phyloP scores from a whole-genome alignment of 768 basidiomycete species.

The Glaciozyma martinii region DNA sequence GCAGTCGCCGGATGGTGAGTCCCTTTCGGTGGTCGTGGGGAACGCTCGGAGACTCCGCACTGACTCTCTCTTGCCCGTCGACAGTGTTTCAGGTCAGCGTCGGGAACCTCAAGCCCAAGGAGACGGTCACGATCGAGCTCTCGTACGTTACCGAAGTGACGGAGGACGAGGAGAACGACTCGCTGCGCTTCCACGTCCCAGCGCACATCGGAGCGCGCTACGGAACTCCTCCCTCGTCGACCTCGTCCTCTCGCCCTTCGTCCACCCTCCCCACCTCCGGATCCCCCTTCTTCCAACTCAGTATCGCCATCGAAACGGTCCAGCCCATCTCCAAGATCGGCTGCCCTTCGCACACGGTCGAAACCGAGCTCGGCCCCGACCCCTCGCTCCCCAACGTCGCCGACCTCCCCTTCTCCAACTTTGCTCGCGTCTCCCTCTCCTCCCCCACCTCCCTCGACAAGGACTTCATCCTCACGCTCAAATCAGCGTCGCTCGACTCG shows the following conservation, averaged over 20 bases:
- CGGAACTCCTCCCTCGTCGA: conserved; percentile 44
- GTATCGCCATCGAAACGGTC: conserved; percentile 17
- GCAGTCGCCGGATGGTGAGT: conserved; percentile 8
- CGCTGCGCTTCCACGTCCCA: conserved; percentile 52
- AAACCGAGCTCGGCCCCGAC: conserved; percentile 5
- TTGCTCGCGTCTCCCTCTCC: conserved; percentile 33
- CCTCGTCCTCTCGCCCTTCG: conserved; percentile 38
- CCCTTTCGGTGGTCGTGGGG: no score
- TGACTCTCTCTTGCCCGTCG: not conserved
- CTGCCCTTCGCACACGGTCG: conserved; percentile 31
- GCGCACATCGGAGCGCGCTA: conserved; percentile 50
- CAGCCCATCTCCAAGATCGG: conserved; percentile 24
- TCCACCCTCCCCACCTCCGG: conserved; percentile 11
- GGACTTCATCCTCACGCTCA: conserved; percentile 51
- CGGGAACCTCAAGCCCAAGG: conserved; percentile 12
- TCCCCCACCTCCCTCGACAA: conserved; percentile 45
- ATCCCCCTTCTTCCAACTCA: conserved; percentile 35
- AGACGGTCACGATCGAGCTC: conserved; percentile 14
- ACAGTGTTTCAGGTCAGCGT: conserved; percentile 13
- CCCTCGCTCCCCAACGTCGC: conserved; percentile 28
- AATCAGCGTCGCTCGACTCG: conserved; percentile 47
- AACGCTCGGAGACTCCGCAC: not conserved
- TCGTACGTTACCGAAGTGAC: conserved; percentile 52
- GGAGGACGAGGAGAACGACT: conserved; percentile 47
- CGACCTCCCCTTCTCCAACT: conserved; percentile 45